phyloP scores from a whole-genome alignment of 345 rosid species.

The Boechera stricta region DNA sequence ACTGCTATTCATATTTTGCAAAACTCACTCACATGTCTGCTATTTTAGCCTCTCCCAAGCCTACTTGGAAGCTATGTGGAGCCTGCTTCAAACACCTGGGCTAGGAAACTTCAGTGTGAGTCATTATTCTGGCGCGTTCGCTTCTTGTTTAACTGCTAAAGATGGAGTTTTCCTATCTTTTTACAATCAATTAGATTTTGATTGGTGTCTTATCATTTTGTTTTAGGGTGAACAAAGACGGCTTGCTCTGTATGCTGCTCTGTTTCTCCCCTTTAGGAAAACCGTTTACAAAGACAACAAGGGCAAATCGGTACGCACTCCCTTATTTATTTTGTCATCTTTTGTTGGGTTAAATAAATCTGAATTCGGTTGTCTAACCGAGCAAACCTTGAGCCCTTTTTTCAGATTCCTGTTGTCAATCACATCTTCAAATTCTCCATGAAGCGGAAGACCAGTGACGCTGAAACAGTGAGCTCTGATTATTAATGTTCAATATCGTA shows the following conservation, averaged over 20 bases:
- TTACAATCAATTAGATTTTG: neutral
- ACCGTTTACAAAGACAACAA: constrained; percentile 62
- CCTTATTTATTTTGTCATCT: constrained; percentile 20
- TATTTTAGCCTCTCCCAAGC: constrained; percentile 63
- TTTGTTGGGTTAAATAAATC: constrained; percentile 19
- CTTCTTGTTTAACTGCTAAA: constrained; percentile 9
- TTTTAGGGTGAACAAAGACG: constrained; percentile 79
- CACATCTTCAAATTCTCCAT: constrained; percentile 75
- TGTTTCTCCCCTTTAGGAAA: constrained; percentile 77
- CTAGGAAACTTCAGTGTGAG: constrained; percentile 63
- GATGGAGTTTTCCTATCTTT: constrained; percentile 10
- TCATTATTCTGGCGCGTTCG: constrained; percentile 17
- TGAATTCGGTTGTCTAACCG: constrained; percentile 12
- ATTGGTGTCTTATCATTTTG: constrained; percentile 35
- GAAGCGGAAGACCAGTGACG: constrained; percentile 81
- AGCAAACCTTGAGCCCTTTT: neutral
- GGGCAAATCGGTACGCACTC: constrained; percentile 63
- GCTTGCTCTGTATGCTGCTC: constrained; percentile 75
- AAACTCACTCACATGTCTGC: constrained; percentile 29
- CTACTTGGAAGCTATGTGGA: constrained; percentile 72
- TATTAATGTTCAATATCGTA: constrained; percentile 6
- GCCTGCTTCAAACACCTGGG: constrained; percentile 64
- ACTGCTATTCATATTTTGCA: constrained; percentile 13
- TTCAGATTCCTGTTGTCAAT: constrained; percentile 75
- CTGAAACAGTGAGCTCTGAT: constrained; percentile 65